phyloP scores from a whole-genome alignment of 495 filamentous ascomycete genomes.

The Aspergillus mulundensis region DNA sequence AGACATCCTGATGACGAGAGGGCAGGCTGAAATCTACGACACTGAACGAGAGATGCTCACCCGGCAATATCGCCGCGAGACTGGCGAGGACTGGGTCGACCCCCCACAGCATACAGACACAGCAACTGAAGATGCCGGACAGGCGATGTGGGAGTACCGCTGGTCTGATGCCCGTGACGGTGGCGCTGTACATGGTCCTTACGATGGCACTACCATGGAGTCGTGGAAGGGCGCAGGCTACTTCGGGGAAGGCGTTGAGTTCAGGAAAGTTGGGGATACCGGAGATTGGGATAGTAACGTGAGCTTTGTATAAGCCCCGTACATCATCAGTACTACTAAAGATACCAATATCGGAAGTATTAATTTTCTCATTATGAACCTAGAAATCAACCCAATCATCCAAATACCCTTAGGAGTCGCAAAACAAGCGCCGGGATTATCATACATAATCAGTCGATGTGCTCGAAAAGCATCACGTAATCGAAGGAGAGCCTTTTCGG shows the following conservation, averaged over 20 bases:
- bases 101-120: constrained; percentile 31
- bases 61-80: constrained; percentile 79
- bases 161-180: constrained; percentile 89
- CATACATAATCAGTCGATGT: constrained; percentile 44
- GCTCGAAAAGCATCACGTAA: constrained; percentile 24
- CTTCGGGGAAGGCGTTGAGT: constrained; percentile 92
- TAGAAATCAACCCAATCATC: constrained; percentile 26
- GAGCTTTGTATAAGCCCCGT: constrained; percentile 53
- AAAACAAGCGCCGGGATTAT: constrained; percentile 43
- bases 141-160: constrained; percentile 78
- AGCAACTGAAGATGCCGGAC: constrained; percentile 21
- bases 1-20: constrained; percentile 75
- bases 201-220: constrained; percentile 76
- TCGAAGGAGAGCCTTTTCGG: constrained; percentile 20
- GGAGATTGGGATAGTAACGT: constrained; percentile 58
- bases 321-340: constrained; percentile 9
- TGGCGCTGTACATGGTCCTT: constrained; percentile 76
- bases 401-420: constrained; percentile 23
- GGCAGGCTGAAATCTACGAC: constrained; percentile 85
- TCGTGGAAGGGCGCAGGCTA: constrained; percentile 89
- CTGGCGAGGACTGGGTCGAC: constrained; percentile 88
- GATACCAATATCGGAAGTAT: constrained; percentile 11
- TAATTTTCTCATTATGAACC: constrained; percentile 22
- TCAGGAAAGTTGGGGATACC: constrained; percentile 58
- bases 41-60: constrained; percentile 78